Base-by-base conservation (phyloP, 352 stramenopile species). In the Phytopythium sindhum region DNA sequence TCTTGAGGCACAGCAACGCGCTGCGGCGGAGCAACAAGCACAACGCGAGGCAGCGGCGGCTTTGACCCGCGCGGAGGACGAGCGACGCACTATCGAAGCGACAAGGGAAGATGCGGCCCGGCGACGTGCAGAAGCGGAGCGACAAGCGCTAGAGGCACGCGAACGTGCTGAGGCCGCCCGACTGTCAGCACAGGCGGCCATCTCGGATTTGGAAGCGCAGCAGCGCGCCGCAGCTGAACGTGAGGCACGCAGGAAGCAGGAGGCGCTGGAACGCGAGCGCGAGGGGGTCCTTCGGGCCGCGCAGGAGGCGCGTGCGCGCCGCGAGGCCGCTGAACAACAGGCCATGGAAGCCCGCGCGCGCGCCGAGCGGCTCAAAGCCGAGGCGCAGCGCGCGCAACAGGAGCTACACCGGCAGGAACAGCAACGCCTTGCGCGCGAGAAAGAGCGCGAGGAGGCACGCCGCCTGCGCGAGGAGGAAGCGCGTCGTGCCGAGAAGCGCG, bases 151-250 rank as follows among this genome's bases (percentile, higher is more conserved):
- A 33, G 76, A 90, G 15, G 84, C 86, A 1, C 80, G 84, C 23
- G 86, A 91, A 41, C 75, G 81, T 15, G 83, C 83, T 1, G 83
- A 94, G 28, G 73, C 81, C 7, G 83, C 87, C 66, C 68, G 78
- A 4, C 60, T 78, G 15, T 88, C 80, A n/a, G 84, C 84, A 17
- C 68, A 86, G 65, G 75, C 62, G 24, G 84, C 81, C 11, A 78
- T 93, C 53, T 68, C 65, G 26, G 81, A 93, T 51, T 90, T 81
- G 31, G 84, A 92, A 47, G 67, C 63, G 21, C 81, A 92, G 67
- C 84, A 90, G 61, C 73, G 76, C 26, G 69, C 75, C n/a, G 70
- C 74, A 5, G 62, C 75, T 29, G 84, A 92, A 66, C 76, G 80
- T 12, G 84, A 90, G 47, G 84, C 86, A 39, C 64, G 65, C n/a